Percentiles rank a stretch among this genome's conserved stretches.
These are phyloP conservation scores for Trichosporon inkin DNA, from an alignment of 1,284 basidiomycete genomes.

Conservation along the genomic window DNA sequence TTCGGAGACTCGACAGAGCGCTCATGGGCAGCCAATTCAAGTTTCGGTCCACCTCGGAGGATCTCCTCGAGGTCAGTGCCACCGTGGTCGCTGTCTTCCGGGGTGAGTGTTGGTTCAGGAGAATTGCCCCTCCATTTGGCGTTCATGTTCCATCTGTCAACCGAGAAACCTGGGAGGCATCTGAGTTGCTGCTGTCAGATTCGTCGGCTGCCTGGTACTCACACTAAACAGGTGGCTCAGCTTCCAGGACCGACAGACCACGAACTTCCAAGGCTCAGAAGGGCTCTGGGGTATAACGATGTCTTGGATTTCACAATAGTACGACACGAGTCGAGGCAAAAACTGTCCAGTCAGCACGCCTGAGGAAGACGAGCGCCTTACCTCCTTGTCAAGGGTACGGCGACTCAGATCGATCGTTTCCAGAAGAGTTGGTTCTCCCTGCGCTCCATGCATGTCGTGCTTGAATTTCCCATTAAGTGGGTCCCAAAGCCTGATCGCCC, in stretches of 20 bases:
- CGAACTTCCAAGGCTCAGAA: constrained; percentile 27
- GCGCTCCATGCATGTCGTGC: neutral
- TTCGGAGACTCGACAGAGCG: constrained; percentile 4
- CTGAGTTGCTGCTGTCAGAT: constrained; percentile 25
- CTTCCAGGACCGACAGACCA: constrained; percentile 18
- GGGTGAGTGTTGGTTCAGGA: neutral
- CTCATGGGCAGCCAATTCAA: constrained; percentile 4
- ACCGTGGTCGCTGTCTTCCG: neutral
- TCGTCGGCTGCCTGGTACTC: neutral
- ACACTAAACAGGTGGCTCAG: constrained; percentile 17
- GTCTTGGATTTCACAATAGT: constrained; percentile 32
- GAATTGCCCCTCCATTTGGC: constrained; percentile 14
- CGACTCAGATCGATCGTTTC: constrained; percentile 19
- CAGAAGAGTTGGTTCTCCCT: neutral
- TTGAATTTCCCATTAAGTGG: neutral
- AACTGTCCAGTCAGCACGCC: constrained; percentile 21
- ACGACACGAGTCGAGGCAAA: constrained; percentile 29
- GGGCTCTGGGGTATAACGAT: constrained; percentile 12
- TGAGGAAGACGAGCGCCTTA: constrained; percentile 22
- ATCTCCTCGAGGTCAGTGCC: neutral
- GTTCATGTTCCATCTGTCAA: constrained; percentile 25
- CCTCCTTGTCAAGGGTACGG: constrained; percentile 28
- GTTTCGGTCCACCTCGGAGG: neutral
- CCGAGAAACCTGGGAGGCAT: constrained; percentile 30
- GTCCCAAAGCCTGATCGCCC: neutral